Evolutionary conservation across 306 rosid species (phyloP).

Genomic region (Echinosophora koreensis): DNA sequence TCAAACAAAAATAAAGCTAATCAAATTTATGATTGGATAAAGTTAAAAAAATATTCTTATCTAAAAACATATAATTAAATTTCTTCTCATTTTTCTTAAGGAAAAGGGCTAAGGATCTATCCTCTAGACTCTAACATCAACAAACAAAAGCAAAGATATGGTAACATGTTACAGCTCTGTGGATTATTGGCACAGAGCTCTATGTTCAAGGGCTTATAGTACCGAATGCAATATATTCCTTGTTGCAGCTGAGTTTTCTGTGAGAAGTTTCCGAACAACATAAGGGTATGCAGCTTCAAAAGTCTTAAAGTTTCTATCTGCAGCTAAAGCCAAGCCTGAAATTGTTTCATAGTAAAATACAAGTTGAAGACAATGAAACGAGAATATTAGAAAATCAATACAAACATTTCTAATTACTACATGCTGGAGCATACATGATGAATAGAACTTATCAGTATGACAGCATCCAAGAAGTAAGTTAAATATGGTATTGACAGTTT

Average conservation of each 20-base stretch:
- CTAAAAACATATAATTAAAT: not conserved
- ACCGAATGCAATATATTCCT: slow-evolving; percentile 86
- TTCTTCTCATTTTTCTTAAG: slow-evolving; percentile 23
- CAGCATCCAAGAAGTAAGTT: slow-evolving; percentile 25
- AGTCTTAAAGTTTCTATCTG: slow-evolving; percentile 81
- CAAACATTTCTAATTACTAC: slow-evolving; percentile 36
- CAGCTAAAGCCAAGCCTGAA: slow-evolving; percentile 90
- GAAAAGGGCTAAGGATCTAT: slow-evolving; percentile 32
- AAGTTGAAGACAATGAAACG: slow-evolving; percentile 30
- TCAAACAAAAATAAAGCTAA: not conserved
- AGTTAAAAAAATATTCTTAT: slow-evolving; percentile 6
- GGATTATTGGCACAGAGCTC: slow-evolving; percentile 23
- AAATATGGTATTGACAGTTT: slow-evolving; percentile 32
- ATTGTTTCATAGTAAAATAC: slow-evolving; percentile 37
- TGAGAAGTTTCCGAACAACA: slow-evolving; percentile 88
- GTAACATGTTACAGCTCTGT: not conserved
- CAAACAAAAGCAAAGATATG: not conserved
- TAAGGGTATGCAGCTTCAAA: slow-evolving; percentile 96
- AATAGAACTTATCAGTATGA: slow-evolving; percentile 29
- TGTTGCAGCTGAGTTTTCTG: slow-evolving; percentile 81
- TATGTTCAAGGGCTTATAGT: slow-evolving; percentile 38
- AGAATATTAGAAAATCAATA: slow-evolving; percentile 35
- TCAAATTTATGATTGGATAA: not conserved
- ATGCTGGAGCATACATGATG: slow-evolving; percentile 17
- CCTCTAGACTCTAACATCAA: slow-evolving; percentile 13